Base-by-base conservation (phyloP, 2,329 filamentous ascomycete genomes). In the Proliferodiscus dingleyae region DNA sequence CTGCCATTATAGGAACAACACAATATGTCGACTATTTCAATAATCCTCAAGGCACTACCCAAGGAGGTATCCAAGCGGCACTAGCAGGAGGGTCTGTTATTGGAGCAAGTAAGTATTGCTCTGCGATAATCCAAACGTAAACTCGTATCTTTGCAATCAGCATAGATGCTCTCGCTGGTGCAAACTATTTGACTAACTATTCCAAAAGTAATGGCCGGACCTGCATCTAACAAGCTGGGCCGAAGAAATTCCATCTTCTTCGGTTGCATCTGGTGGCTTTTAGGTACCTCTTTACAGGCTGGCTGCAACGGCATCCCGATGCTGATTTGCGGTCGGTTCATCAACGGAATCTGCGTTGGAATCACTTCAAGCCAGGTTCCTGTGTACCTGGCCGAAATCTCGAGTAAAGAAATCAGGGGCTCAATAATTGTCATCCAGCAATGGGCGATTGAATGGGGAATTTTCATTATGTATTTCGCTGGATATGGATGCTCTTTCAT, bases 321-420 rank as follows among this genome's bases (percentile, higher is more conserved):
- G 84, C 71, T 89, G 18, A 76, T 83, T 38, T 79, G 77, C 21
- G 83, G 83, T 38, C 83, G 84, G 56, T 63, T 85, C 62, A 78
- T 89, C 68, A 86, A 86, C 66, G 84, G 84, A 49, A 62, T 87
- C 53, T 77, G 77, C 38, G 83, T 87, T 49, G 85, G 84, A 53
- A 86, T 87, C 61, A 83, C 78, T 63, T 86, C 81, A 19, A 81
- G 83, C 21, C 81, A 87, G 60, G 83, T 85, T 2, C 82, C 81
- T 0, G 81, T 85, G 47, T 87, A 86, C 63, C 78, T 86, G 40
- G 77, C 80, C 24, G 84, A 87, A 61, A 71, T 73, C 13, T 64
- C 69, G 1, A 64, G 64, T 3, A 66, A 68, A 16, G 63, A 65
- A 0, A 66, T 65, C 54, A 63, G 70, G 29, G 70, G 70, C 22